These are phyloP conservation scores for Solanum hybrid DNA, from an alignment of 305 asterid species.

Conservation along the genomic window DNA sequence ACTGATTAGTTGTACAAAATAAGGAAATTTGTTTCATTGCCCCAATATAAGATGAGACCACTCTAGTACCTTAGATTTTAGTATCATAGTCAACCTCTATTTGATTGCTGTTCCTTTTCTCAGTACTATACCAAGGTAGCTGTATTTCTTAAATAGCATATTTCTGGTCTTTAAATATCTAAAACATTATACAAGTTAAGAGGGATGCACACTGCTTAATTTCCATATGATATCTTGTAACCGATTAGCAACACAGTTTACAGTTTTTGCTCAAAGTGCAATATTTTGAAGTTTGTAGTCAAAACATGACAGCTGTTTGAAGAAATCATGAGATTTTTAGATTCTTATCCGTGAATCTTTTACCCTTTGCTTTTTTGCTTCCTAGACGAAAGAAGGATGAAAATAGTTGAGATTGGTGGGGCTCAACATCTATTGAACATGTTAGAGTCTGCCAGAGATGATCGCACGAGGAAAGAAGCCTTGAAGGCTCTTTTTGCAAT, in stretches of 20 bases:
- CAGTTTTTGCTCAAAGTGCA: not conserved
- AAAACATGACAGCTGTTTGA: not conserved
- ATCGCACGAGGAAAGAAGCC: constrained; percentile 67
- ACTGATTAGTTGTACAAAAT: not conserved
- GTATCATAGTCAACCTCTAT: not conserved
- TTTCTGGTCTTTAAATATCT: not conserved
- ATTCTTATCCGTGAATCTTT: not conserved
- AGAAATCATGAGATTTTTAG: not conserved
- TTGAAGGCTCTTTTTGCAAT: constrained; percentile 79
- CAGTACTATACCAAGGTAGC: not conserved
- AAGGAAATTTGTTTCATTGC: not conserved
- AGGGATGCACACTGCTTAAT: not conserved
- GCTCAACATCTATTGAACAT: constrained; percentile 61
- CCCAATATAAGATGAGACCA: not conserved
- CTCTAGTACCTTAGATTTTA: not conserved
- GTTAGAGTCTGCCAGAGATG: constrained; percentile 73
- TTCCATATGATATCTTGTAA: not conserved
- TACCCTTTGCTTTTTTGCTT: not conserved
- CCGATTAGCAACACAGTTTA: not conserved
- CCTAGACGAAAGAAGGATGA: constrained; percentile 70
- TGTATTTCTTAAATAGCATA: not conserved
- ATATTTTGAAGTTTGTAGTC: not conserved
- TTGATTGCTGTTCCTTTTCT: not conserved
- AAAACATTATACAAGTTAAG: not conserved
- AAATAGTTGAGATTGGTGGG: constrained; percentile 83